phyloP scores from a whole-genome alignment of 2,329 filamentous ascomycete genomes.

The Bipolaris sorokiniana region DNA sequence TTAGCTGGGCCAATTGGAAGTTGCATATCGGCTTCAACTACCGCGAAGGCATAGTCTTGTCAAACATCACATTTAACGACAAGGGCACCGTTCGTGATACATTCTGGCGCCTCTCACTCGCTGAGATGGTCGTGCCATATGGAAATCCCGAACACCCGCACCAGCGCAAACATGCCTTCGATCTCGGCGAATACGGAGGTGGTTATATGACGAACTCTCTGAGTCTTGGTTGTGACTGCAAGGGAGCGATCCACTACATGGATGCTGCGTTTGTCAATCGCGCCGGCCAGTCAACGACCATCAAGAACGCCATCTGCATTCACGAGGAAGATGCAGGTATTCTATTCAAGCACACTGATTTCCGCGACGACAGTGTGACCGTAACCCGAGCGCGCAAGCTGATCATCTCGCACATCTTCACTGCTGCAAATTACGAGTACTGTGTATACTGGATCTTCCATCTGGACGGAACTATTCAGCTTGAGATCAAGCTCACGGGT shows the following conservation, averaged over 20 bases:
- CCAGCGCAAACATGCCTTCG: slow-evolving; percentile 81
- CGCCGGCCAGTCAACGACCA: slow-evolving; percentile 74
- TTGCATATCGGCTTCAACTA: slow-evolving; percentile 96
- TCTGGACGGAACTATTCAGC: slow-evolving; percentile 89
- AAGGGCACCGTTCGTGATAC: slow-evolving; percentile 75
- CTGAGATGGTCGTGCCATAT: slow-evolving; percentile 94
- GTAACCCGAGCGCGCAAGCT: slow-evolving; percentile 87
- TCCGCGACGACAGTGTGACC: slow-evolving; percentile 85
- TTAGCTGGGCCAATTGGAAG: slow-evolving; percentile 93
- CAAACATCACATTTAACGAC: slow-evolving; percentile 89
- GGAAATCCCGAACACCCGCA: slow-evolving; percentile 81
- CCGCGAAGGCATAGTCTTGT: slow-evolving; percentile 86
- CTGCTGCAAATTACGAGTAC: slow-evolving; percentile 96
- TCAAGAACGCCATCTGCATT: slow-evolving; percentile 95
- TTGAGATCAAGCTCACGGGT: slow-evolving; percentile 87
- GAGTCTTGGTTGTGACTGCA: slow-evolving; percentile 81
- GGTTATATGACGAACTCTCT: slow-evolving; percentile 85
- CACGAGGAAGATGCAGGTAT: slow-evolving; percentile 94
- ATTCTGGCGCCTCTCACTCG: slow-evolving; percentile 87
- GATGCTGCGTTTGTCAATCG: slow-evolving; percentile 84
- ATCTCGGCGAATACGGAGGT: slow-evolving; percentile 79
- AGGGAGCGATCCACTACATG: slow-evolving; percentile 89
- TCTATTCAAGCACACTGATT: slow-evolving; percentile 93
- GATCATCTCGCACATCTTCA: slow-evolving; percentile 90
- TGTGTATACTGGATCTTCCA: slow-evolving; percentile 88